Evolutionary conservation across 768 basidiomycete species (phyloP).

Genomic region (Rhizopogon vulgaris): DNA sequence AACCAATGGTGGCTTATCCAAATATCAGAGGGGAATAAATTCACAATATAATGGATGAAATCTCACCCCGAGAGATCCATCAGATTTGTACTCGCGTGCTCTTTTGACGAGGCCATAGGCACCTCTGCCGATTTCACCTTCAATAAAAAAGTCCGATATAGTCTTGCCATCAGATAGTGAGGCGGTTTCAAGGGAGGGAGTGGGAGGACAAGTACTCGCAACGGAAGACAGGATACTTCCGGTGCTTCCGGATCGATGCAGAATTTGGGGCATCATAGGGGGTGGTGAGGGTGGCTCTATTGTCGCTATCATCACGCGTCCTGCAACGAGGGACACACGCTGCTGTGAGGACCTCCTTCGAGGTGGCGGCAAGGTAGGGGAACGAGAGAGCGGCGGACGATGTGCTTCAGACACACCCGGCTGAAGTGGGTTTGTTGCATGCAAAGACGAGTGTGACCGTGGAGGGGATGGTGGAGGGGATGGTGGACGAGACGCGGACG

Average conservation of each 20-base stretch:
- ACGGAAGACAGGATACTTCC: slow-evolving; percentile 58
- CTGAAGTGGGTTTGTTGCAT: slow-evolving; percentile 11
- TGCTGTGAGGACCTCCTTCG: slow-evolving; percentile 79
- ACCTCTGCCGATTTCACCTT: slow-evolving; percentile 86
- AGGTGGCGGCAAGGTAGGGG: slow-evolving; percentile 56
- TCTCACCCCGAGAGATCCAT: slow-evolving; percentile 82
- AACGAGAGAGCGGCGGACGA: slow-evolving; percentile 33
- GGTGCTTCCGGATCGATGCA: slow-evolving; percentile 59
- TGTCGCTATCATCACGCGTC: slow-evolving; percentile 71
- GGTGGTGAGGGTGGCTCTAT: slow-evolving; percentile 69
- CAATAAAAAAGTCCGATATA: slow-evolving; percentile 82
- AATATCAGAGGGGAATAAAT: slow-evolving; percentile 15
- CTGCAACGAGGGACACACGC: slow-evolving; percentile 77
- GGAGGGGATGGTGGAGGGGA: slow-evolving; percentile 28
- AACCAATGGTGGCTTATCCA: slow-evolving; percentile 71
- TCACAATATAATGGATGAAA: slow-evolving; percentile 3
- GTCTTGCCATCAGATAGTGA: slow-evolving; percentile 51
- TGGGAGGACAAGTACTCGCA: slow-evolving; percentile 57
- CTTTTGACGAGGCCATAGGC: slow-evolving; percentile 95
- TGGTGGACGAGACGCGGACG: slow-evolving; percentile 20
- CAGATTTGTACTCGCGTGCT: slow-evolving; percentile 67
- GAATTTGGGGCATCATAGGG: slow-evolving; percentile 51
- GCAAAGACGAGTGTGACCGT: slow-evolving; percentile 1
- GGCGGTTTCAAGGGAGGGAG: slow-evolving; percentile 35
- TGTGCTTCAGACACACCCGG: slow-evolving; percentile 13